Conservation (phyloP, 208 protist species). For the Paratrypanosoma confusum region DNA sequence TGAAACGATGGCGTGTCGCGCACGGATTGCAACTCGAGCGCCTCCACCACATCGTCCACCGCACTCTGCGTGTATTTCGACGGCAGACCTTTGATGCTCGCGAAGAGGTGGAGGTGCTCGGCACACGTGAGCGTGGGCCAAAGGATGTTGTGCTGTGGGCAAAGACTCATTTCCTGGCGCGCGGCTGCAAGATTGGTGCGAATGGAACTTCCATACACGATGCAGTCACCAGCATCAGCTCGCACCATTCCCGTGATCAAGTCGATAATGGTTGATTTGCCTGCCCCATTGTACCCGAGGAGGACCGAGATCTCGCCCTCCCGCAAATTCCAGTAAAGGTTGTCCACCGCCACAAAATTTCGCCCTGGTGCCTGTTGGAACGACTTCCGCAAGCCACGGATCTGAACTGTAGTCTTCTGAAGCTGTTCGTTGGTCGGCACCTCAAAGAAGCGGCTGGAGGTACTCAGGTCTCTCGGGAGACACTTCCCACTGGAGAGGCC, state of each 20-base stretch:
- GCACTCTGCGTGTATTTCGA: constrained; percentile 13
- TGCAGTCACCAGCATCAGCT: constrained; percentile 59
- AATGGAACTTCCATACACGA: constrained; percentile 62
- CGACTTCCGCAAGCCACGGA: neutral
- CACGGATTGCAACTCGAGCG: constrained; percentile 57
- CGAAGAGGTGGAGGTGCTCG: constrained; percentile 87
- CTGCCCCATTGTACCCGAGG: constrained; percentile 74
- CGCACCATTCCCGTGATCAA: constrained; percentile 79
- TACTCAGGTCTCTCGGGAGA: too few relatives aligned
- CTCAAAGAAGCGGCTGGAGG: too few relatives aligned
- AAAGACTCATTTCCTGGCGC: constrained; percentile 84
- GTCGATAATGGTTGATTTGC: constrained; percentile 70
- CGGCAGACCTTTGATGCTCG: constrained; percentile 69
- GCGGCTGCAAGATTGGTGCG: constrained; percentile 24
- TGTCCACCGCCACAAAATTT: constrained; percentile 55
- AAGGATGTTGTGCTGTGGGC: constrained; percentile 94
- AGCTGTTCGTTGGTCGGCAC: too few relatives aligned
- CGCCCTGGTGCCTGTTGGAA: neutral
- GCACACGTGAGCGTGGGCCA: constrained; percentile 82
- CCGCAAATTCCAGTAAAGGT: constrained; percentile 57
- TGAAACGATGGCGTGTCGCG: constrained; percentile 14
- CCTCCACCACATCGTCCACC: constrained; percentile 26
- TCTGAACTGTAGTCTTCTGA: neutral
- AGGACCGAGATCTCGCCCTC: constrained; percentile 63
- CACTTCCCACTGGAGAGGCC: too few relatives aligned